Evolutionary conservation across 306 rosid genomes (phyloP).

Genomic region (Gastrolobium villosum): DNA sequence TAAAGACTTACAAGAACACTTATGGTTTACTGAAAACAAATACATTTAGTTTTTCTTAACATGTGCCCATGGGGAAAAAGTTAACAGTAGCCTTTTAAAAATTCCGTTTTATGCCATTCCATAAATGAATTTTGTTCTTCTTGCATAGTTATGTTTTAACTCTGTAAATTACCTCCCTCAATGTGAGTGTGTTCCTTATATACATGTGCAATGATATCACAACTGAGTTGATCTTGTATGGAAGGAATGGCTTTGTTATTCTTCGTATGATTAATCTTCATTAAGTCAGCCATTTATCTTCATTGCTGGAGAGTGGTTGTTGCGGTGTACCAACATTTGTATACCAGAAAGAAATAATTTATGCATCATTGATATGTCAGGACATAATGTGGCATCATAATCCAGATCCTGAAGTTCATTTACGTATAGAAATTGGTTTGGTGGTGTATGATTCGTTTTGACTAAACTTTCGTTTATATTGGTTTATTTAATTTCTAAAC

Average conservation of each 20-base stretch:
- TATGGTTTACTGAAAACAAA: neutral
- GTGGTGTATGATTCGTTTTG: neutral
- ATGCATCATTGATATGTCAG: conserved; percentile 1
- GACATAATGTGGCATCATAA: neutral
- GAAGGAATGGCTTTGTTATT: neutral
- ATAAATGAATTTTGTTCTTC: conserved; percentile 7
- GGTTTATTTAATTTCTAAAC: neutral
- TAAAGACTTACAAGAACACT: neutral
- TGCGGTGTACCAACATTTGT: neutral
- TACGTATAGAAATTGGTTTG: conserved; percentile 16
- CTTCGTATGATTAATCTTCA: neutral
- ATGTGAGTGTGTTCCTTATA: conserved; percentile 8
- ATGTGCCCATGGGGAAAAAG: neutral
- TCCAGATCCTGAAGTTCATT: conserved; percentile 19
- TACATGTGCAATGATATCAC: neutral
- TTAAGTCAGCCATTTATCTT: neutral
- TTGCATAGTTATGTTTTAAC: conserved; percentile 12
- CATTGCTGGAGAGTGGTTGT: neutral
- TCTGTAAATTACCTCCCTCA: neutral
- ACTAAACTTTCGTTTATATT: neutral
- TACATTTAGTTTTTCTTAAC: conserved; percentile 8
- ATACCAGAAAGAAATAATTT: neutral
- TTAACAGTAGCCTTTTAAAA: neutral
- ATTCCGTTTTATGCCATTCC: neutral
- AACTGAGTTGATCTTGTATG: neutral